Percentiles rank a stretch among this genome's conserved stretches.
phyloP scores from a whole-genome alignment of 148 eudicot species.

The Silene latifolia region DNA sequence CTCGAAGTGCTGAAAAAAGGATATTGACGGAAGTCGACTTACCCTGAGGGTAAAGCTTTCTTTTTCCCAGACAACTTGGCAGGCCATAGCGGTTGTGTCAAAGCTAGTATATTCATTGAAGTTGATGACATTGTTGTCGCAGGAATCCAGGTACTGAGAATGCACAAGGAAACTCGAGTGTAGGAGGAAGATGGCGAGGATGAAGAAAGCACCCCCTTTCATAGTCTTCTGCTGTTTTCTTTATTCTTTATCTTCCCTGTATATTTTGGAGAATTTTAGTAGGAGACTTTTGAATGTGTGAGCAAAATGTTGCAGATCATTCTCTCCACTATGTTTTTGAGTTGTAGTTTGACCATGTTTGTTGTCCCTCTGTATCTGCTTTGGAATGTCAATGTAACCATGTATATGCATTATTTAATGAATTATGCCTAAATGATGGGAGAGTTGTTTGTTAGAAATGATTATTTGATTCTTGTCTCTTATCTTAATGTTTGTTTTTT shows the following conservation, averaged over 20 bases:
- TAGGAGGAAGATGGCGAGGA: slow-evolving; percentile 32
- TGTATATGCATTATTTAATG: slow-evolving; percentile 8
- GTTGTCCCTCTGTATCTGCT: slow-evolving; percentile 25
- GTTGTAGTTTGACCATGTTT: slow-evolving; percentile 26
- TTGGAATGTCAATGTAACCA: slow-evolving; percentile 12
- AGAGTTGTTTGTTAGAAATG: slow-evolving; percentile 8
- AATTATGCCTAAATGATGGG: slow-evolving; percentile 14
- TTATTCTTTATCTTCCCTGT: slow-evolving; percentile 16
- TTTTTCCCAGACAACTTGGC: slow-evolving; percentile 50
- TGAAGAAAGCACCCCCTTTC: slow-evolving; percentile 30
- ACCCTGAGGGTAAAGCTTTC: slow-evolving; percentile 63
- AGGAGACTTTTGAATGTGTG: slow-evolving; percentile 21
- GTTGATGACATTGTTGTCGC: slow-evolving; percentile 30
- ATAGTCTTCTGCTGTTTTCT: slow-evolving; percentile 4
- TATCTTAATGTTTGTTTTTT: no score
- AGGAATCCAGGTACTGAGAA: slow-evolving; percentile 59
- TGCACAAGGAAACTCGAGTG: slow-evolving; percentile 22
- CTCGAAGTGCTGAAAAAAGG: not conserved
- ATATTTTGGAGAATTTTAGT: slow-evolving; percentile 2
- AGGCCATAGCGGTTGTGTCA: slow-evolving; percentile 47
- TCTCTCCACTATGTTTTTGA: slow-evolving; percentile 13
- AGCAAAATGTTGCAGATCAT: slow-evolving; percentile 24
- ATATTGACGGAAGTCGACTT: slow-evolving; percentile 18
- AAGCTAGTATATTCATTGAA: slow-evolving; percentile 34
- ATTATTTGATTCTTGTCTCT: slow-evolving; percentile 6